These are phyloP conservation scores for Carex pumila DNA, from an alignment of 176 grass and related monocot species.

Conservation along the genomic window DNA sequence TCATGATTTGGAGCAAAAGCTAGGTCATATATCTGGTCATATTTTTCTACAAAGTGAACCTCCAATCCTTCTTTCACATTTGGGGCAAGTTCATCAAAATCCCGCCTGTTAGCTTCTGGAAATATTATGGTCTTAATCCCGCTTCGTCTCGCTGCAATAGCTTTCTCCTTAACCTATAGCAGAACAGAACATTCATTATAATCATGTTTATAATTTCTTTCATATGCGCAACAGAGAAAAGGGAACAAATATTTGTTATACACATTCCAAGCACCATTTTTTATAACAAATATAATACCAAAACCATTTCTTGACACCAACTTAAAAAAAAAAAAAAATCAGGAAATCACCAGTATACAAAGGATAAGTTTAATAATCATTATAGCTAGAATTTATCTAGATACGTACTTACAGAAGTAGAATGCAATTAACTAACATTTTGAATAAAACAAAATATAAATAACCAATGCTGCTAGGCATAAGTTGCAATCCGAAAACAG, in stretches of 20 bases:
- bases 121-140: constrained; percentile 79
- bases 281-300: background rate
- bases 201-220: background rate
- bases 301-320: background rate
- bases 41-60: constrained; percentile 83
- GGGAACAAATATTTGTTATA: background rate
- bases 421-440: background rate
- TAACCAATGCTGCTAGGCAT: background rate
- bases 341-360: background rate
- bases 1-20: constrained; percentile 38
- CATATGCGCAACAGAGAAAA: background rate
- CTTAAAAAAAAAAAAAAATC: background rate
- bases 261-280: background rate
- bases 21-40: constrained; percentile 63
- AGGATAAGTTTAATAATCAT: background rate
- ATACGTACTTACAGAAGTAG: background rate
- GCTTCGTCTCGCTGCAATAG: constrained; percentile 84
- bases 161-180: constrained; percentile 97
- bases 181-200: background rate
- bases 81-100: constrained; percentile 75
- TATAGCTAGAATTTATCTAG: background rate
- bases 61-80: constrained; percentile 95
- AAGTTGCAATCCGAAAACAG: background rate
- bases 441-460: background rate
- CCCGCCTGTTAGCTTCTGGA: constrained; percentile 77